These are phyloP conservation scores for Cytospora piceicola DNA, from an alignment of 2,329 filamentous ascomycete genomes.

Conservation along the genomic window DNA sequence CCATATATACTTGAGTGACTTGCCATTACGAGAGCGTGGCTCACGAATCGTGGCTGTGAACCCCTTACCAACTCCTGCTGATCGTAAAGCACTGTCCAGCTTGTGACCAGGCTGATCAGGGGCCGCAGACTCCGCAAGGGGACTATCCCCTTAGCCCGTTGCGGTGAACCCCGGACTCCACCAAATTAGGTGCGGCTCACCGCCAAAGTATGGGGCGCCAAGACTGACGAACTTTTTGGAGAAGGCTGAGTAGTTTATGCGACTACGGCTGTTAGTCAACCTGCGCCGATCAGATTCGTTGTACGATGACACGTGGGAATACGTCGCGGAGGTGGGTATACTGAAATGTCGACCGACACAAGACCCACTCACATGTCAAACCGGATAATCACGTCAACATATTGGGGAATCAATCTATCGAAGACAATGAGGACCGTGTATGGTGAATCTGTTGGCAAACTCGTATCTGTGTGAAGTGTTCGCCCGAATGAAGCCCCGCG, in stretches of 20 bases:
- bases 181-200: slow-evolving; percentile 24
- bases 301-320: slow-evolving; percentile 16
- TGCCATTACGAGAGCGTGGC: not conserved
- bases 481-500: not conserved
- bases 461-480: not conserved
- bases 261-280: slow-evolving; percentile 13
- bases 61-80: not conserved
- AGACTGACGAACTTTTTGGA: slow-evolving; percentile 14
- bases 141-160: slow-evolving; percentile 10
- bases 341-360: not conserved
- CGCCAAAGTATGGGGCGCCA: slow-evolving; percentile 19
- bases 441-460: not conserved
- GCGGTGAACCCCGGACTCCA: slow-evolving; percentile 21
- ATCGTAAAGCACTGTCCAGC: not conserved
- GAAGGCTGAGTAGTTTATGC: slow-evolving; percentile 19
- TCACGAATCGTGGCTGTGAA: not conserved
- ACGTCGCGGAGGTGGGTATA: slow-evolving; percentile 18
- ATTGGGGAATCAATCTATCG: not conserved
- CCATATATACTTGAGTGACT: not conserved
- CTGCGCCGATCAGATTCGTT: not conserved
- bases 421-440: not conserved
- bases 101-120: slow-evolving; percentile 11
- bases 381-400: not conserved
- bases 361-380: not conserved
- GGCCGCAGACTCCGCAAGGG: slow-evolving; percentile 1